A percentile compares a stretch with the other conserved stretches of the same genome.
Conservation (phyloP, 176 grass and related monocot species). For the maize (Zea mays) region Zm-B73-REFERENCE-NAM-5.0 NC_050099.1:204844001-204844500, state of each 20-base stretch:
- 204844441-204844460: neutral
- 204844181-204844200: slow-evolving; percentile 51
- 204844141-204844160: slow-evolving; percentile 54
- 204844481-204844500: slow-evolving; percentile 44
- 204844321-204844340: neutral
- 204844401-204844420: slow-evolving; percentile 1
- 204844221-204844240: slow-evolving; percentile 52
- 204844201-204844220: slow-evolving; percentile 58
- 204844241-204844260: slow-evolving; percentile 52
- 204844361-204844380: neutral
- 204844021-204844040: slow-evolving; percentile 23
- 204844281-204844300: slow-evolving; percentile 10
- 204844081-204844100: slow-evolving; percentile 11
- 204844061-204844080: neutral
- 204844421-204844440: neutral
- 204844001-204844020: slow-evolving; percentile 54
- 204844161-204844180: slow-evolving; percentile 58
- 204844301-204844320: slow-evolving; percentile 9
- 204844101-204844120: slow-evolving; percentile 52
- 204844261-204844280: slow-evolving; percentile 37
- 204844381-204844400: slow-evolving; percentile 13
- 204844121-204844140: slow-evolving; percentile 55
- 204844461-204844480: neutral
- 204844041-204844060: neutral
- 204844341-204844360: neutral